These are phyloP conservation scores for Auxenochlorella pyrenoidosa DNA, from an alignment of 139 green algal species.

Conservation along the genomic window DNA sequence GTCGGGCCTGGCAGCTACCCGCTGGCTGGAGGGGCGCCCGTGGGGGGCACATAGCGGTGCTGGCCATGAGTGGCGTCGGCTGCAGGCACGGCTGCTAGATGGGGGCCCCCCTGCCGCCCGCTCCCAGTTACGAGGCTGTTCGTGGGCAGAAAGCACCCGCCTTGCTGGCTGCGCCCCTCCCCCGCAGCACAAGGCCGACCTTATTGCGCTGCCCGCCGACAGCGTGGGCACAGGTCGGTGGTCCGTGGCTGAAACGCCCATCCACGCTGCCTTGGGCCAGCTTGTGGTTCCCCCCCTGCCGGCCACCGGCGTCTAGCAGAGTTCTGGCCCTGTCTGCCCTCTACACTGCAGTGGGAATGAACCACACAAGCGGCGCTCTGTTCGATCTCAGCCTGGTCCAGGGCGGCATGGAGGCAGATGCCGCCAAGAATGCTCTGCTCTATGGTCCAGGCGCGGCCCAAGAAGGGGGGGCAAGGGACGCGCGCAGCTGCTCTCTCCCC, in stretches of 20 bases:
- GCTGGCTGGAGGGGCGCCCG: too few species aligned
- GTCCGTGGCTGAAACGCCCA: background rate
- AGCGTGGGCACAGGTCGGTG: constrained; percentile 5
- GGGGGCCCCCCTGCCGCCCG: too few species aligned
- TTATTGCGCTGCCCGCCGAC: constrained; percentile 1
- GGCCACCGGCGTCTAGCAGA: background rate
- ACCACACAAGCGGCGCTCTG: background rate
- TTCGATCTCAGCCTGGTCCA: background rate
- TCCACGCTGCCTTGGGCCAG: background rate
- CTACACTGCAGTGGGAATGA: constrained; percentile 12
- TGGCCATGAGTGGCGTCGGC: too few species aligned
- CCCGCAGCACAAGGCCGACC: constrained; percentile 2
- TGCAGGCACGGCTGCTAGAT: background rate
- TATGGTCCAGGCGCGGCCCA: background rate
- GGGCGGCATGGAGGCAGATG: background rate
- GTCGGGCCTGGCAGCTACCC: background rate
- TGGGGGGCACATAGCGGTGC: too few species aligned
- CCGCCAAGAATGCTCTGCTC: background rate
- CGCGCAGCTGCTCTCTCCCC: background rate
- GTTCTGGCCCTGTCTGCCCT: background rate
- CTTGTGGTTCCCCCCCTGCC: background rate
- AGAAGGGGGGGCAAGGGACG: background rate
- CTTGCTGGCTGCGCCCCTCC: too few species aligned
- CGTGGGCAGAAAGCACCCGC: background rate
- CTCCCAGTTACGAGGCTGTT: too few species aligned